Evolutionary conservation across 306 rosid genomes (phyloP), one percentile per base, ranked within the genome.

Genomic region (Begonia loranthoides): DNA sequence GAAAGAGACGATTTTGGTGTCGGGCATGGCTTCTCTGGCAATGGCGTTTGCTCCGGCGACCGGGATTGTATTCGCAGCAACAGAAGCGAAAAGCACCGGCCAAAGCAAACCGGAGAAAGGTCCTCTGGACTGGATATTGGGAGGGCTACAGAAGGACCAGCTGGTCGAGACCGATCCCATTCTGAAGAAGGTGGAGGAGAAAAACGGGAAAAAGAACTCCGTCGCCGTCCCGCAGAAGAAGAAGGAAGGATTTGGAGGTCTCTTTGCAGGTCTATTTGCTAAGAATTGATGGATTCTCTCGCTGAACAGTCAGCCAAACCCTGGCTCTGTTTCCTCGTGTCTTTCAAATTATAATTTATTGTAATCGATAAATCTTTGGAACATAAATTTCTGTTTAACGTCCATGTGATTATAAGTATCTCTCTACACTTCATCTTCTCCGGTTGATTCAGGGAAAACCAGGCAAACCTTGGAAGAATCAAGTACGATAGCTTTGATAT

Each of bases 131-230:
- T 76, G 82, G 87, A 79, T 79, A 58, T 9, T 76, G 22, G 87
- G 87, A 46, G 74, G 82, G 15, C 17, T 79, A 52, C 58, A 41
- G 63, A 79, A 73, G 51, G 83, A 80, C 19, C 87, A 80, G 49
- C 52, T 76, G 9, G 51, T 76, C 2, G 80, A 76, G 66, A 76
- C 87, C 53, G 80, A 80, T 51, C 87, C 80, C 3, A 61, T 80
- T 7, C 83, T 80, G 54, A 69, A 80, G 66, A 80, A 80, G 64
- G 83, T 76, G 41, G 87, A 80, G 39, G 83, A 69, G 46, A 73
- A 70, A 72, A 60, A 41, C 60, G 68, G 67, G 0, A 56, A 47
- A 22, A 47, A 72, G 65, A 76, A 69, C 59, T 57, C 87, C 4
- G 82, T 79, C 17, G 73, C 72, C 1, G 56, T 79, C 41, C 87